These are phyloP conservation scores for Penicillium aurantiogriseum DNA, from an alignment of 2,329 filamentous ascomycete species.

Conservation along the genomic window DNA sequence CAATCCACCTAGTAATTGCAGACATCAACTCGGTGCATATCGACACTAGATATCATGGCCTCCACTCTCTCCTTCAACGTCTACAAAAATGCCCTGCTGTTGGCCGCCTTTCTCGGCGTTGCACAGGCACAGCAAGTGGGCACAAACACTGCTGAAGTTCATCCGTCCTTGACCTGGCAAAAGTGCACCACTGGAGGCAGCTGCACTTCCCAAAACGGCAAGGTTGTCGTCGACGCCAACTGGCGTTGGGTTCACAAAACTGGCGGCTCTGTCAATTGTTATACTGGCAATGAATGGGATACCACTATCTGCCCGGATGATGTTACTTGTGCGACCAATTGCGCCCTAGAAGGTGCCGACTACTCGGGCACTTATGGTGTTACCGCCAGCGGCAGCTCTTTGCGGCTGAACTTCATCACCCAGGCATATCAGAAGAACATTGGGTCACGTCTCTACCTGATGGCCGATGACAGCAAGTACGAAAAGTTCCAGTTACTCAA, in stretches of 20 bases:
- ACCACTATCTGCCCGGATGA: conserved; percentile 49
- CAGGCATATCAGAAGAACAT: conserved; percentile 35
- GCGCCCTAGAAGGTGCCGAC: conserved; percentile 57
- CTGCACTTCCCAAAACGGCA: conserved; percentile 53
- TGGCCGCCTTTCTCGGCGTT: conserved; percentile 27
- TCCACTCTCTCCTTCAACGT: conserved; percentile 21
- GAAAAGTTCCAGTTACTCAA: conserved; percentile 63
- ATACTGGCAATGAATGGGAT: conserved; percentile 54
- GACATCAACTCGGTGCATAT: background rate
- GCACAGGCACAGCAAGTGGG: conserved; percentile 34
- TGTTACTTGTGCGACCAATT: conserved; percentile 54
- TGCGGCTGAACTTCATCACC: conserved; percentile 51
- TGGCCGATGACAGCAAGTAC: conserved; percentile 61
- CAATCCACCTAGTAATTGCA: background rate
- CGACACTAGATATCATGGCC: background rate
- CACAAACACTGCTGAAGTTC: conserved; percentile 34
- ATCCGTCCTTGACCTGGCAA: conserved; percentile 55
- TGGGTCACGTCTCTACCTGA: conserved; percentile 61
- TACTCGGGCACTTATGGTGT: conserved; percentile 55
- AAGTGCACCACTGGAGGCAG: conserved; percentile 52
- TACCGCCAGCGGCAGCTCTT: conserved; percentile 47
- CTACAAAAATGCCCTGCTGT: conserved; percentile 31
- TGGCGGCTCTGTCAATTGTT: conserved; percentile 54
- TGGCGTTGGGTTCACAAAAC: conserved; percentile 57
- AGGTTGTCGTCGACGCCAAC: conserved; percentile 40